Evolutionary conservation across 208 protist genomes (phyloP).

Genomic region (Leishmania lainsoni): DNA sequence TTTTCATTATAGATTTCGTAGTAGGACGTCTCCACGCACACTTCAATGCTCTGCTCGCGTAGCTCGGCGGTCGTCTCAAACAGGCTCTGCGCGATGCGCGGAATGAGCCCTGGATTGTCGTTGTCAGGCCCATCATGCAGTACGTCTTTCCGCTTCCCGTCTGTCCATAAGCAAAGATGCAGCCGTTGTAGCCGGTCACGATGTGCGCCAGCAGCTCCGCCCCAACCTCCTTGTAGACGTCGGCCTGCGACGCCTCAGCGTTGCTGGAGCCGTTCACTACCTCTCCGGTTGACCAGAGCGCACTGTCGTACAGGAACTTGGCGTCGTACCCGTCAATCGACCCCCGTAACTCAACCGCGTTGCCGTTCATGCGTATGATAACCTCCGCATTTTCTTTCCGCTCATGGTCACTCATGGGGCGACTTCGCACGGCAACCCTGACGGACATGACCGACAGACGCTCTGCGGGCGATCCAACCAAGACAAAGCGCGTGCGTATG

Average conservation of each 20-base stretch:
- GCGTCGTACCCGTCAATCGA: constrained; percentile 38
- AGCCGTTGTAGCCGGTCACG: constrained; percentile 84
- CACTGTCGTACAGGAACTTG: constrained; percentile 74
- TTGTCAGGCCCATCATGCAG: constrained; percentile 67
- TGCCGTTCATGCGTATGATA: constrained; percentile 73
- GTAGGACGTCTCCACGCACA: constrained; percentile 81
- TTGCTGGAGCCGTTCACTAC: constrained; percentile 38
- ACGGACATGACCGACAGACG: constrained; percentile 54
- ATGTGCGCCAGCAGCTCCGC: constrained; percentile 61
- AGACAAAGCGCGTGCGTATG: background rate
- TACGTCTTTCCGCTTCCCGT: constrained; percentile 90
- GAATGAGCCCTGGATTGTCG: constrained; percentile 58
- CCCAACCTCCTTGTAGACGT: constrained; percentile 65
- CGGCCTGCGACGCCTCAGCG: constrained; percentile 57
- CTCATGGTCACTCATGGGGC: constrained; percentile 70
- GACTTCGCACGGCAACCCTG: constrained; percentile 76
- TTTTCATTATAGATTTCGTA: constrained; percentile 94
- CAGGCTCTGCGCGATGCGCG: constrained; percentile 65
- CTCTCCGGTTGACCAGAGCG: constrained; percentile 64
- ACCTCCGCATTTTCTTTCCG: constrained; percentile 37
- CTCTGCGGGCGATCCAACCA: background rate
- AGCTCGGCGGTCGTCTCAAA: constrained; percentile 47
- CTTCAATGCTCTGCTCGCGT: constrained; percentile 56
- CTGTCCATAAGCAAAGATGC: constrained; percentile 91
- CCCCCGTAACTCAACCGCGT: constrained; percentile 49